These are phyloP conservation scores for Chaetomiaceae sp. DNA, from an alignment of 2,329 filamentous ascomycete species.

Conservation along the genomic window DNA sequence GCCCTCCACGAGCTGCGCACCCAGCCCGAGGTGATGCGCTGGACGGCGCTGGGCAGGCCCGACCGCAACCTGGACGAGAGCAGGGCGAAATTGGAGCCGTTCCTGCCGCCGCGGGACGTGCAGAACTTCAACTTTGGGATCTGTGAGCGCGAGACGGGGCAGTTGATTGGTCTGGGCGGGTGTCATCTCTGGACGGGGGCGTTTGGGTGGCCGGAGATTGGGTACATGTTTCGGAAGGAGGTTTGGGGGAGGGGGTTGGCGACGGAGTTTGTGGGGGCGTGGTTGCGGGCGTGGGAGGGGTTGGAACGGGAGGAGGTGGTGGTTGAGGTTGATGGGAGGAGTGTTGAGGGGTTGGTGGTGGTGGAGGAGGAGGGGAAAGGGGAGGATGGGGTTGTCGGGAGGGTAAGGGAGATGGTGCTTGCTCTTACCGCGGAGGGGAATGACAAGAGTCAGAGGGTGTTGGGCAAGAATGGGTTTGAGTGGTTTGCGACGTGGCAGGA, in stretches of 20 bases:
- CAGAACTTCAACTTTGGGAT: slow-evolving; percentile 56
- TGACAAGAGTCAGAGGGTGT: slow-evolving; percentile 49
- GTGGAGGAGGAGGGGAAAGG: slow-evolving; percentile 21
- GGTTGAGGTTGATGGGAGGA: slow-evolving; percentile 39
- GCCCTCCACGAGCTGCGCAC: slow-evolving; percentile 50
- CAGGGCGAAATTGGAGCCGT: slow-evolving; percentile 35
- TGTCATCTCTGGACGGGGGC: slow-evolving; percentile 33
- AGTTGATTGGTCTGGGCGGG: slow-evolving; percentile 50
- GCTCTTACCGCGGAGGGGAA: slow-evolving; percentile 50
- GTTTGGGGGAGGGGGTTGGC: slow-evolving; percentile 54
- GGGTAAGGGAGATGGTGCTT: slow-evolving; percentile 39
- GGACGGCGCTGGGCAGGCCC: slow-evolving; percentile 41
- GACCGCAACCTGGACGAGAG: slow-evolving; percentile 45
- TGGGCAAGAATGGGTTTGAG: slow-evolving; percentile 54
- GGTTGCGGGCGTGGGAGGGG: slow-evolving; percentile 43
- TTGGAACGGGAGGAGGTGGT: slow-evolving; percentile 44
- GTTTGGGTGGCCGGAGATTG: slow-evolving; percentile 55
- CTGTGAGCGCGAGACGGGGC: slow-evolving; percentile 41
- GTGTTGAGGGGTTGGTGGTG: slow-evolving; percentile 29
- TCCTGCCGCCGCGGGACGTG: slow-evolving; percentile 46
- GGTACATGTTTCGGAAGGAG: slow-evolving; percentile 52
- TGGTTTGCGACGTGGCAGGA: slow-evolving; percentile 40
- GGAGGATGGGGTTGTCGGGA: slow-evolving; percentile 20
- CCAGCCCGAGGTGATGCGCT: slow-evolving; percentile 59
- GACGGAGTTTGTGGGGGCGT: slow-evolving; percentile 51